A percentile compares a stretch with the other conserved stretches of the same genome.
Evolutionary conservation across 2,329 filamentous ascomycete species (phyloP).

Genomic region (Chaetomiaceae sp.): DNA sequence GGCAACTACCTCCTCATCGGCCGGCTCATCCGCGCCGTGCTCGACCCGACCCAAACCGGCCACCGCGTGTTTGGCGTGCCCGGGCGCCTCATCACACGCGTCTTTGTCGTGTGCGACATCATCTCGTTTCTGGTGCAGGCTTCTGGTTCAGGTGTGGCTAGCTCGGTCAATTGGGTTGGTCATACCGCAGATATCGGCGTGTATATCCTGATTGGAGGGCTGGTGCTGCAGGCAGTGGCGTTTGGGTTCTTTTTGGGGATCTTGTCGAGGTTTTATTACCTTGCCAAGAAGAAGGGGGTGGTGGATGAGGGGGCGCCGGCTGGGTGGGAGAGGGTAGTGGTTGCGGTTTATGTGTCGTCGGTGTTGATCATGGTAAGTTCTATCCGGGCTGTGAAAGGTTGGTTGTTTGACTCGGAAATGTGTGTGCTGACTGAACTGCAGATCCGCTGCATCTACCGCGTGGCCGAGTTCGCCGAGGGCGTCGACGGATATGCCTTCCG

Average conservation of each 20-base stretch:
- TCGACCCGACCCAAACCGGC: neutral
- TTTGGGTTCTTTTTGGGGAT: slow-evolving; percentile 40
- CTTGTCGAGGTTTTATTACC: slow-evolving; percentile 36
- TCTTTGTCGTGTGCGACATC: slow-evolving; percentile 45
- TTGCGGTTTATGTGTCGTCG: slow-evolving; percentile 42
- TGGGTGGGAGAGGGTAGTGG: slow-evolving; percentile 37
- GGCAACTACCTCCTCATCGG: slow-evolving; percentile 49
- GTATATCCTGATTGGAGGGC: slow-evolving; percentile 40
- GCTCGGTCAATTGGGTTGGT: slow-evolving; percentile 41
- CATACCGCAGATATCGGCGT: slow-evolving; percentile 35
- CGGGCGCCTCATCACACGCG: slow-evolving; percentile 38
- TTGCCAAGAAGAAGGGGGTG: slow-evolving; percentile 26
- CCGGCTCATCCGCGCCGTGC: slow-evolving; percentile 37
- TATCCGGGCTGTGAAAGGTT: neutral
- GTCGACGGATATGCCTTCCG: slow-evolving; percentile 19
- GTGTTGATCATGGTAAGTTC: slow-evolving; percentile 42
- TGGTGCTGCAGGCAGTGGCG: slow-evolving; percentile 38
- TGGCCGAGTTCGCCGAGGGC: slow-evolving; percentile 21
- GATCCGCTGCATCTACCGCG: slow-evolving; percentile 22
- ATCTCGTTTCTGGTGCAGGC: slow-evolving; percentile 43
- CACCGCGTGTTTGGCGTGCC: slow-evolving; percentile 33
- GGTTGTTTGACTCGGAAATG: too few relatives aligned
- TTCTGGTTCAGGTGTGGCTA: slow-evolving; percentile 41
- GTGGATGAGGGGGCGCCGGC: slow-evolving; percentile 27
- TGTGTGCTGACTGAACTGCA: slow-evolving; percentile 6